A percentile compares a stretch with the other conserved stretches of the same genome.
phyloP scores from a whole-genome alignment of 2,329 filamentous ascomycete species.

The Myrmaecium sp. region DNA sequence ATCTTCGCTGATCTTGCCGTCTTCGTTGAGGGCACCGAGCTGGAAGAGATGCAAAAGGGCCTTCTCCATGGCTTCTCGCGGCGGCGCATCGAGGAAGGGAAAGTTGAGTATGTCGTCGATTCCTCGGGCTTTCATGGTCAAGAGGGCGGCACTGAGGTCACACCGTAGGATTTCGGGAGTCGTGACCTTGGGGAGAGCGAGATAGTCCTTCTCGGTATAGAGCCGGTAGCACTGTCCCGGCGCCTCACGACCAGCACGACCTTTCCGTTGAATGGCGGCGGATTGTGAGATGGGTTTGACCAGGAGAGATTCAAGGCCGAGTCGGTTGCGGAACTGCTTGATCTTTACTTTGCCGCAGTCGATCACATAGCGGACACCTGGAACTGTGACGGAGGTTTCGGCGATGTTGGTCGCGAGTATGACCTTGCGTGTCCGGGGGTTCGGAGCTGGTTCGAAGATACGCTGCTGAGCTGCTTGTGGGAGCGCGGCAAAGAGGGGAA shows the following conservation, averaged over 20 bases:
- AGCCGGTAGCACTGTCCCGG: conserved; percentile 79
- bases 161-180: conserved; percentile 81
- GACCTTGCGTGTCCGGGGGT: conserved; percentile 69
- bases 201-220: conserved; percentile 67
- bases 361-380: conserved; percentile 79
- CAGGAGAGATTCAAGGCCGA: conserved; percentile 81
- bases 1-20: conserved; percentile 54
- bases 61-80: conserved; percentile 61
- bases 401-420: conserved; percentile 94
- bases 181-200: conserved; percentile 52
- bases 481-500: conserved; percentile 80
- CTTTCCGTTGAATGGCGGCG: conserved; percentile 78
- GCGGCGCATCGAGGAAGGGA: conserved; percentile 69
- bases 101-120: conserved; percentile 69
- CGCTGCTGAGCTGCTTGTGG: conserved; percentile 73
- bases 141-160: conserved; percentile 67
- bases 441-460: conserved; percentile 62
- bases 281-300: conserved; percentile 86
- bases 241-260: conserved; percentile 83
- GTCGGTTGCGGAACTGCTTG: conserved; percentile 69
- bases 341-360: conserved; percentile 90
- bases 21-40: conserved; percentile 56
- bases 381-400: conserved; percentile 94
- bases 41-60: conserved; percentile 66
- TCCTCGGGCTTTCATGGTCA: conserved; percentile 87